These are phyloP conservation scores for Sporobolomyces pararoseus DNA, from an alignment of 768 basidiomycete species.

Conservation along the genomic window DNA sequence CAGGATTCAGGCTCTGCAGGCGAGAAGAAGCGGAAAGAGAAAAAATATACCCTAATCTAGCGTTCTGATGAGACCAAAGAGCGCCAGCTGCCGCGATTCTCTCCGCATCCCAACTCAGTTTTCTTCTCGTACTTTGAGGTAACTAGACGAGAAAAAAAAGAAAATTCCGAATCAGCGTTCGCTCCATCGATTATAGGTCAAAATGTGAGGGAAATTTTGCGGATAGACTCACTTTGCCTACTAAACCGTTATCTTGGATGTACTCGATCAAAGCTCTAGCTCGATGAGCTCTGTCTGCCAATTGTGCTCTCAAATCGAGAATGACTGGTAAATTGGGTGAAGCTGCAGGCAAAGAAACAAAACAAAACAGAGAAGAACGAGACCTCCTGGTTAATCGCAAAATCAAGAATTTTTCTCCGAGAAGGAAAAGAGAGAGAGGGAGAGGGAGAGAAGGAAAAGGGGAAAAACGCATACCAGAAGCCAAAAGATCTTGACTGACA, in stretches of 20 bases:
- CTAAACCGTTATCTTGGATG: conserved; percentile 77
- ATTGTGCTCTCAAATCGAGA: conserved; percentile 74
- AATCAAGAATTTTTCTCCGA: no score
- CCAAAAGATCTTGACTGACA: conserved; percentile 53
- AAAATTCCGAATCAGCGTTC: not conserved
- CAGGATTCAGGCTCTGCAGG: not conserved
- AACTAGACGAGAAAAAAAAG: conserved; percentile 55
- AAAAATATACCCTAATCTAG: conserved; percentile 47
- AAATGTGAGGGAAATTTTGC: no score
- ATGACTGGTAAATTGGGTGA: conserved; percentile 67
- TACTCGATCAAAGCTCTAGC: conserved; percentile 81
- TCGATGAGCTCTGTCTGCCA: conserved; percentile 68
- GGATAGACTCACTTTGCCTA: conserved; percentile 60
- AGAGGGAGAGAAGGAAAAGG: not conserved
- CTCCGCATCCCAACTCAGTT: conserved; percentile 75
- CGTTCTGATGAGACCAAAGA: conserved; percentile 61
- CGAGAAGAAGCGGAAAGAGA: no score
- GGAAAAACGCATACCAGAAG: conserved; percentile 60
- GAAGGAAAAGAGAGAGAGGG: no score
- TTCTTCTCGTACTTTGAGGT: conserved; percentile 71
- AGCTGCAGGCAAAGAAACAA: conserved; percentile 49
- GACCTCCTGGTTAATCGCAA: no score
- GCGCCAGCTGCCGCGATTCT: conserved; percentile 75
- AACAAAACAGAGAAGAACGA: no score
- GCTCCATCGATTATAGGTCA: no score